phyloP scores from a whole-genome alignment of 371 early-diverging fungal genomes.

The Syncephalis plumigaleata region DNA sequence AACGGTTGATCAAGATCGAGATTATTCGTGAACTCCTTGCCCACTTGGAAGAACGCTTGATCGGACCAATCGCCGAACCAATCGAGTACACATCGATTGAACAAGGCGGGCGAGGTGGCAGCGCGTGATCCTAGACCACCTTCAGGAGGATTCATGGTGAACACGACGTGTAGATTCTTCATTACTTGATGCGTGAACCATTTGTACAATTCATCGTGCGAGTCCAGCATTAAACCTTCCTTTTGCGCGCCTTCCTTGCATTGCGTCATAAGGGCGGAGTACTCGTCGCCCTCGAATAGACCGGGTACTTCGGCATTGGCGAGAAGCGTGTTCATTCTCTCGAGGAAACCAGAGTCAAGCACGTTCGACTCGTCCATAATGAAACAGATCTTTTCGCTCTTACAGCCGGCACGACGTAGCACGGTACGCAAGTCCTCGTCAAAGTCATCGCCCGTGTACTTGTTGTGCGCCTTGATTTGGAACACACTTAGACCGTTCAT shows the following conservation, averaged over 20 bases:
- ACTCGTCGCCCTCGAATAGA: conserved; percentile 96
- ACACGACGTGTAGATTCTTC: conserved; percentile 94
- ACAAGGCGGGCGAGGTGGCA: conserved; percentile 96
- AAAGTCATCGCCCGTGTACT: conserved; percentile 91
- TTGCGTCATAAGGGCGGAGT: conserved; percentile 79
- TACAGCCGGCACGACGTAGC: conserved; percentile 84
- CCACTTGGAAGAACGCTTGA: conserved; percentile 95
- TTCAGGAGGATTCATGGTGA: conserved; percentile 98
- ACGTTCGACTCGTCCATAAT: conserved; percentile 97
- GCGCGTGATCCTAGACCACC: conserved; percentile 86
- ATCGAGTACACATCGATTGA: conserved; percentile 98
- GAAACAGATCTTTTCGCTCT: conserved; percentile 96
- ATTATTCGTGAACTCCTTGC: conserved; percentile 79
- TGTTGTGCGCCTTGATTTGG: conserved; percentile 93
- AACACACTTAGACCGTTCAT: conserved; percentile 94
- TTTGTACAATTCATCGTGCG: conserved; percentile 86
- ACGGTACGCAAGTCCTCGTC: conserved; percentile 92
- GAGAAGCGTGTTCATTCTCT: conserved; percentile 96
- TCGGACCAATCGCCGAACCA: conserved; percentile 99
- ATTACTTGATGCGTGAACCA: conserved; percentile 96
- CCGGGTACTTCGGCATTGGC: conserved; percentile 98
- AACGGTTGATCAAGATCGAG: conserved; percentile 70
- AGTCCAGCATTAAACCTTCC: conserved; percentile 88
- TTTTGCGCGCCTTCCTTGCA: conserved; percentile 90
- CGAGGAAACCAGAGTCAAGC: conserved; percentile 88